Evolutionary conservation across 1,284 basidiomycete genomes (phyloP), one percentile per base, ranked within the genome.

Genomic region (Leccinum pseudoinsigne): DNA sequence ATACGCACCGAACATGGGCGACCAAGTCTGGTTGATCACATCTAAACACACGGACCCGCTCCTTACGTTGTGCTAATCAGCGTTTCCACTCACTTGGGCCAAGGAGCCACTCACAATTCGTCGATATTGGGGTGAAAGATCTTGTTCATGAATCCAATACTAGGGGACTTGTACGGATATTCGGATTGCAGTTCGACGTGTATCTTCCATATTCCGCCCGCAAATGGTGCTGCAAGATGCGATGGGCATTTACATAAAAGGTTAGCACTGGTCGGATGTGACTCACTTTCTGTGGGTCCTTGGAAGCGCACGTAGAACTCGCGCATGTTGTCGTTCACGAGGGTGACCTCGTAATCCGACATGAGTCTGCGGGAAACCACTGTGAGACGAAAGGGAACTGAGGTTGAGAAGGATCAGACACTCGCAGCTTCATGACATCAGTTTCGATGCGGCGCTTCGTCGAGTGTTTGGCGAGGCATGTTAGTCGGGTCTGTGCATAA

Each of bases 71-170:
- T 45, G 56, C 42, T 4, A 50, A 62, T 66, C 28, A 68, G 59
- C 50, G 50, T 55, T 36, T 34, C 45, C 21, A 14, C n/a, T 7
- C 23, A 8, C 18, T 34, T 3, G 21, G 31, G 31, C 31, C 21
- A 16, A 12, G 40, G 56, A 61, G 28, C 18, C 54, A 77, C 90
- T 74, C 72, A 95, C 92, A 96, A 79, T 78, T 98, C 96, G 78
- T 98, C 95, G 72, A 98, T 98, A 76, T 98, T 98, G 10, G 97
- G 97, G 74, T 99, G 97, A 77, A 98, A 99, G 75, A 99, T 98
- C 89, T 98, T 98, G 87, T 99, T 99, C 94, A 98, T 97, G 80
- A 99, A 99, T 1, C 97, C 97, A 71, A 99, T 99, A 72, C 94
- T 97, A 3, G 97, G 97, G 38, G 94, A 97, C 79, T 99, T 99